Conservation (phyloP, 768 basidiomycete genomes). For the Pulveroboletus ravenelii region DNA sequence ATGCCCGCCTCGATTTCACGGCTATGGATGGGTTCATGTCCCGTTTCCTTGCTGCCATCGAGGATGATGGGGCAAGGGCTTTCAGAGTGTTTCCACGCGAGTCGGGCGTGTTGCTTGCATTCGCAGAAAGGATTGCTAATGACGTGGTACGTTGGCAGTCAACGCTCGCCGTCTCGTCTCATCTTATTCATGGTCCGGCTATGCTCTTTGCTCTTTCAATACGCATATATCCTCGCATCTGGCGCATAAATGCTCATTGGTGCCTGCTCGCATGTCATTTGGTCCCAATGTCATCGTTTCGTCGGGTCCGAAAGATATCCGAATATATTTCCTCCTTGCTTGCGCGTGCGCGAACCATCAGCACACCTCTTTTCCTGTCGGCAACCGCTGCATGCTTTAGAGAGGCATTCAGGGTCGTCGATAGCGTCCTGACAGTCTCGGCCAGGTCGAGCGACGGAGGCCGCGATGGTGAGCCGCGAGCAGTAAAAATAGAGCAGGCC, state of each 20-base stretch:
- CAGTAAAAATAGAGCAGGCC: constrained; percentile 47
- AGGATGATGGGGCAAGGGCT: constrained; percentile 74
- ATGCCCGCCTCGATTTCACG: constrained; percentile 73
- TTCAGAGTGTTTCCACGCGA: constrained; percentile 81
- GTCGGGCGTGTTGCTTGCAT: constrained; percentile 72
- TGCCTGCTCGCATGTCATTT: neutral
- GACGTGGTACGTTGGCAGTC: constrained; percentile 65
- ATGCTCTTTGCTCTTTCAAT: neutral
- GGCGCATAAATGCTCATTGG: neutral
- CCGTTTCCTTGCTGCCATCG: constrained; percentile 57
- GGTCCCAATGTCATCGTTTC: neutral
- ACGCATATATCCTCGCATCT: neutral
- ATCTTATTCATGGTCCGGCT: neutral
- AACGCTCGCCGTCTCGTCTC: neutral
- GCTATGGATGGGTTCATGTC: constrained; percentile 92
- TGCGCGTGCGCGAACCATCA: constrained; percentile 69
- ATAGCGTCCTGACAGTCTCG: constrained; percentile 60
- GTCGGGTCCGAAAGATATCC: constrained; percentile 51
- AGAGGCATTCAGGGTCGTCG: constrained; percentile 84
- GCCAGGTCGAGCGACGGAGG: constrained; percentile 5
- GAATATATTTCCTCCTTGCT: constrained; percentile 84
- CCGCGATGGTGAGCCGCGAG: constrained; percentile 1
- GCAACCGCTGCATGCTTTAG: constrained; percentile 88
- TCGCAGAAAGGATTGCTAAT: constrained; percentile 76
- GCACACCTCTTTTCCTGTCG: constrained; percentile 67